These are phyloP conservation scores for Tylopilus plumbeoviolaceoides DNA, from an alignment of 768 basidiomycete species.

Conservation along the genomic window DNA sequence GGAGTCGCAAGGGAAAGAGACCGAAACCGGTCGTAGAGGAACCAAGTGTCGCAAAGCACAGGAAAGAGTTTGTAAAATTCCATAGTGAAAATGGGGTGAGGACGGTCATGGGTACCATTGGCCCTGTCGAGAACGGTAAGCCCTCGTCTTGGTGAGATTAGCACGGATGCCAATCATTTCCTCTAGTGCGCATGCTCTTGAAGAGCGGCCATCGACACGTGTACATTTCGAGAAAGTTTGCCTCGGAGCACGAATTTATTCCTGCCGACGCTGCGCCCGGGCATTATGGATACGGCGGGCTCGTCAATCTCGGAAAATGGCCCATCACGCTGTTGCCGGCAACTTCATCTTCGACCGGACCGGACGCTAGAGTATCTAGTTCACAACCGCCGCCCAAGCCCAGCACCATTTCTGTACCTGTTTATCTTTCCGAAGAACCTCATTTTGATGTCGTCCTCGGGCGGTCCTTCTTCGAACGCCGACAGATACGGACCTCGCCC, in stretches of 20 bases:
- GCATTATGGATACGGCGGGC: slow-evolving; percentile 88
- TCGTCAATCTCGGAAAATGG: slow-evolving; percentile 82
- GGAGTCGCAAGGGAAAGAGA: slow-evolving; percentile 39
- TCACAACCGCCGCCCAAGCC: slow-evolving; percentile 19
- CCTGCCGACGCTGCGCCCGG: slow-evolving; percentile 85
- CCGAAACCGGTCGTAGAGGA: slow-evolving; percentile 25
- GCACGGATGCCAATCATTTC: not conserved
- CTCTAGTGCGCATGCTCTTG: slow-evolving; percentile 86
- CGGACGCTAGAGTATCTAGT: not conserved
- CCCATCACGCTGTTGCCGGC: slow-evolving; percentile 65
- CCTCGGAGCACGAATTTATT: slow-evolving; percentile 81
- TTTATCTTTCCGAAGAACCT: slow-evolving; percentile 90
- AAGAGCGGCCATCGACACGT: slow-evolving; percentile 91
- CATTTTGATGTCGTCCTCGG: slow-evolving; percentile 96
- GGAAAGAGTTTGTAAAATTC: slow-evolving; percentile 79
- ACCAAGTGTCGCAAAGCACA: slow-evolving; percentile 56
- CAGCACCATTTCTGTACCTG: slow-evolving; percentile 48
- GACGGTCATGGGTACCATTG: slow-evolving; percentile 87
- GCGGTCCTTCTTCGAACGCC: slow-evolving; percentile 75
- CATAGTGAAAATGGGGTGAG: slow-evolving; percentile 90
- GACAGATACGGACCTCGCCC: slow-evolving; percentile 77
- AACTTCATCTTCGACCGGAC: not conserved
- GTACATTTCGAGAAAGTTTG: slow-evolving; percentile 94
- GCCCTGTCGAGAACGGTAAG: slow-evolving; percentile 80
- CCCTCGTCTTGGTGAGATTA: not conserved